Percentiles rank a stretch among this genome's conserved stretches.
Conservation (phyloP, 2,329 filamentous ascomycete genomes). For the Gaeumannomyces sp. region DNA sequence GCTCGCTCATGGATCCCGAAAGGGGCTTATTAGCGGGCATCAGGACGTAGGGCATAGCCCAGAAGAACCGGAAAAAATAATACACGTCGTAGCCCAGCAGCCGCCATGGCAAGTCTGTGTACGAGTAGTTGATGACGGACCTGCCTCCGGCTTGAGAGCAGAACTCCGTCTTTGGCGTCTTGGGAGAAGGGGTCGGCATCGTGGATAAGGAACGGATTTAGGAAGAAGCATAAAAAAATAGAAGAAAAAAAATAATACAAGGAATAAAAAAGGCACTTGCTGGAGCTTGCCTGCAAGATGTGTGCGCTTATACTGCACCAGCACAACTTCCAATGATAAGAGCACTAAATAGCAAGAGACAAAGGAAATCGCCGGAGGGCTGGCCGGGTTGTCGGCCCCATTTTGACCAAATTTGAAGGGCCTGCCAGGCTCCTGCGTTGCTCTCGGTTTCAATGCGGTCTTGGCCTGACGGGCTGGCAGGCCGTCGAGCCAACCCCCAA, state of each 20-base stretch:
- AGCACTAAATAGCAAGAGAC: neutral
- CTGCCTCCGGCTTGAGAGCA: constrained; percentile 52
- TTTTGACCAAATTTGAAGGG: neutral
- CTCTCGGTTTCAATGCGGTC: neutral
- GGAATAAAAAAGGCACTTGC: neutral
- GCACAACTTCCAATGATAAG: neutral
- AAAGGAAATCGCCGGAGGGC: neutral
- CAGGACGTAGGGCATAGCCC: constrained; percentile 56
- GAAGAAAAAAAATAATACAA: neutral
- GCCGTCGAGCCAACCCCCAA: neutral
- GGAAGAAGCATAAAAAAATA: neutral
- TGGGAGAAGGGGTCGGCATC: neutral
- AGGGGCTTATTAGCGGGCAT: constrained; percentile 45
- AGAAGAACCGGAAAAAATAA: constrained; percentile 48
- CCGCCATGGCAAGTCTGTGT: constrained; percentile 49
- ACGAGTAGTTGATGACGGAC: constrained; percentile 53
- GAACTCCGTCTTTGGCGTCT: constrained; percentile 36
- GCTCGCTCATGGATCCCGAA: constrained; percentile 55
- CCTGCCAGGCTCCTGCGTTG: no score
- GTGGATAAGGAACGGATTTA: constrained; percentile 3
- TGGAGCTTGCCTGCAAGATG: neutral
- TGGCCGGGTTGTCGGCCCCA: neutral
- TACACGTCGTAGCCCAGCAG: constrained; percentile 47
- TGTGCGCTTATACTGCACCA: neutral
- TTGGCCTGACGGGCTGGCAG: neutral